Evolutionary conservation across 306 rosid species (phyloP).

Genomic region (Cicer pinnatifidum): DNA sequence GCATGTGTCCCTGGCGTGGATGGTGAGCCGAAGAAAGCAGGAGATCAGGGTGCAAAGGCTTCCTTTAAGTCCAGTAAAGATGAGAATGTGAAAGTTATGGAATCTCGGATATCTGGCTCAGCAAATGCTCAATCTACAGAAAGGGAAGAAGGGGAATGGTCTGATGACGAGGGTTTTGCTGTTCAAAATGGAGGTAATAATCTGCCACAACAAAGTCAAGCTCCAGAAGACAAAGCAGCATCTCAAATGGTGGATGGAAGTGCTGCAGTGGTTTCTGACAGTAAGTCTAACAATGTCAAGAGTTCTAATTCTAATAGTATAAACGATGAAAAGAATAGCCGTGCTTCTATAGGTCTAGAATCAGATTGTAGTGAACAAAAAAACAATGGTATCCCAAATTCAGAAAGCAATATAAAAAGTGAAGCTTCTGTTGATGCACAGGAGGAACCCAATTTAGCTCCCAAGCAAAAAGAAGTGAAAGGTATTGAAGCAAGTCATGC

Average conservation of each 20-base stretch:
- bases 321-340: constrained; percentile 55
- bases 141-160: constrained; percentile 99
- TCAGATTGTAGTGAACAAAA: constrained; percentile 56
- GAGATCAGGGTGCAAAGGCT: constrained; percentile 50
- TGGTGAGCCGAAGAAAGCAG: constrained; percentile 53
- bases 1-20: constrained; percentile 53
- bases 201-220: constrained; percentile 54
- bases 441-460: constrained; percentile 62
- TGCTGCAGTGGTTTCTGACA: constrained; percentile 54
- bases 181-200: constrained; percentile 57
- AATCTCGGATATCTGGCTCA: constrained; percentile 45
- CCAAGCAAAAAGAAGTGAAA: constrained; percentile 80
- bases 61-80: constrained; percentile 49
- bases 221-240: constrained; percentile 53
- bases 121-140: constrained; percentile 58
- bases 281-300: constrained; percentile 53
- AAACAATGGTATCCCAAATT: constrained; percentile 55
- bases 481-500: constrained; percentile 88
- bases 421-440: constrained; percentile 63
- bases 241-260: constrained; percentile 48
- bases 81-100: constrained; percentile 53
- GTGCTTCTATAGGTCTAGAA: constrained; percentile 56
- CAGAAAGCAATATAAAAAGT: constrained; percentile 63
- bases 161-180: constrained; percentile 79
- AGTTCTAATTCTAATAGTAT: constrained; percentile 55